Evolutionary conservation across 1,139 yeast species (phyloP).

Genomic region (Suhomyces ambrosiae): DNA sequence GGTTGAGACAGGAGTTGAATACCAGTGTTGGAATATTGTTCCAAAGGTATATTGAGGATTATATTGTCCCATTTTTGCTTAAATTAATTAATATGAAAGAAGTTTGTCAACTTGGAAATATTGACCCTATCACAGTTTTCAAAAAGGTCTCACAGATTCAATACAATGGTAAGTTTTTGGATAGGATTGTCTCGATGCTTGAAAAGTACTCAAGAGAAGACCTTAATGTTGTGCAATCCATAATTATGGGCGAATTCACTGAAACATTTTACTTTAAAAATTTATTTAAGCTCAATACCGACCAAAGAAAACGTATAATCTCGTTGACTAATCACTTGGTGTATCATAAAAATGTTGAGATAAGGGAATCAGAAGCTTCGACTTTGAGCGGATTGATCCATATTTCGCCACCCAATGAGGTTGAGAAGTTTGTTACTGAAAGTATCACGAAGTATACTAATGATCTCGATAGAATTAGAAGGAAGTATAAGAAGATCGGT

Average conservation of each 20-base stretch:
- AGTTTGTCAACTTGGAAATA: conserved; percentile 72
- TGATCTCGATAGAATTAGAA: conserved; percentile 37
- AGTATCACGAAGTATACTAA: conserved; percentile 28
- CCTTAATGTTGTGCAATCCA: conserved; percentile 66
- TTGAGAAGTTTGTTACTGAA: conserved; percentile 34
- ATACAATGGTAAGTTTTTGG: conserved; percentile 46
- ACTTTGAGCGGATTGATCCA: conserved; percentile 83
- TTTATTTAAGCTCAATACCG: conserved; percentile 53
- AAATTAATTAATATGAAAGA: conserved; percentile 73
- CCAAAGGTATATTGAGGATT: conserved; percentile 36
- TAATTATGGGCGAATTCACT: conserved; percentile 67
- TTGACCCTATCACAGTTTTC: conserved; percentile 58
- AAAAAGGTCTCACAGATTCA: conserved; percentile 62
- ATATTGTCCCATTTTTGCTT: conserved; percentile 72
- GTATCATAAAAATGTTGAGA: conserved; percentile 69
- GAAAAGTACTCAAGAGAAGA: conserved; percentile 44
- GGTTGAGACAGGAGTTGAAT: conserved; percentile 45
- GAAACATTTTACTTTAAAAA: conserved; percentile 79
- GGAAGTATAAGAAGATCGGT: conserved; percentile 31
- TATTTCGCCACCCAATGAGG: conserved; percentile 65
- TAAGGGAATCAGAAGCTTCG: conserved; percentile 73
- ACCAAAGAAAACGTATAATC: conserved; percentile 55
- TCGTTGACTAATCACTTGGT: conserved; percentile 55
- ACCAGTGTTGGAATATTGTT: conserved; percentile 46
- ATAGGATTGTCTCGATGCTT: conserved; percentile 52